Evolutionary conservation across 305 asterid genomes (phyloP), one percentile per base, ranked within the genome.

Genomic region (Fraxinus greggii): DNA sequence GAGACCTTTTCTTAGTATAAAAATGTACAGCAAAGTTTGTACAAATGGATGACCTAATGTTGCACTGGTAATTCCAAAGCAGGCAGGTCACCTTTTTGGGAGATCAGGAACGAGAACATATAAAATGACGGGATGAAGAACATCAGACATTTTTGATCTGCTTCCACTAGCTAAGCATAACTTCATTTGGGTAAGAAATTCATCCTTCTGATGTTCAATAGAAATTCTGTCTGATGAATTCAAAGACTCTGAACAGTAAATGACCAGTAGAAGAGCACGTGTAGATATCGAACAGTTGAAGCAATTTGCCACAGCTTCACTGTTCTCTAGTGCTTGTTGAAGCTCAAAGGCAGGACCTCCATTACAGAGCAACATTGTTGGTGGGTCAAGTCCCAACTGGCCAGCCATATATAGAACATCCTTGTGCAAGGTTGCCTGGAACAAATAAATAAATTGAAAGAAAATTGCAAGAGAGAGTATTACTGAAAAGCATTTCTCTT

Each of bases 331-430:
- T 36, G 99, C 96, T 81, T 89, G 93, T 75, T 91, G 90, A 83
- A 95, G 90, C 92, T 95, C 97, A 79, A 83, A 79, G 35, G 87
- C 80, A 79, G 94, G 90, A 80, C 97, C 96, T 73, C 86, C 88
- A 83, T 82, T 86, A 83, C 89, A 83, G 76, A 95, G 95, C 87
- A 91, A 78, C 99, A 94, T 95, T 51, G 97, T 94, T 76, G 98
- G 91, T 6, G 98, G 99, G 82, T 94, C 92, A 79, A 95, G 97
- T 72, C 98, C 99, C 89, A 95, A 84, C 82, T 95, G 99, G 76
- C 99, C 99, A 76, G 99, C 99, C 99, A 95, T 93, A 84, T 94
- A 85, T 83, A 95, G 86, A 78, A 94, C 84, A 86, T 89, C 90
- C 87, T 82, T 89, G 86, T 95, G 97, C 85, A 89, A 85, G 78